phyloP scores from a whole-genome alignment of 495 filamentous ascomycete genomes.

The Xylaria grammica region DNA sequence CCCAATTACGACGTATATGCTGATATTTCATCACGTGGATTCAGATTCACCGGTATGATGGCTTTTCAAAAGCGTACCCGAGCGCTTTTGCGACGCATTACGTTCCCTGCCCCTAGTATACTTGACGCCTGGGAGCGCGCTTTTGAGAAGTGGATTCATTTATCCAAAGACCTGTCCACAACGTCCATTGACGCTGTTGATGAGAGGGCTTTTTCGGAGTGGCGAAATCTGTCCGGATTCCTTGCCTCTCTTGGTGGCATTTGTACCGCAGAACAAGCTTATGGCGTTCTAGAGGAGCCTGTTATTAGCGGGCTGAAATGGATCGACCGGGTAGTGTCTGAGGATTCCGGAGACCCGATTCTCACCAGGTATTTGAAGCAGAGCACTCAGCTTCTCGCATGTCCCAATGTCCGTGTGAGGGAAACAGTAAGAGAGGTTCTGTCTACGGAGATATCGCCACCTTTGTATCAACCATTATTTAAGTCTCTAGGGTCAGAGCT shows the following conservation, averaged over 20 bases:
- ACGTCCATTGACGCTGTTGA: conserved; percentile 48
- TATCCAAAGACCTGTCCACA: conserved; percentile 64
- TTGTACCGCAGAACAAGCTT: conserved; percentile 65
- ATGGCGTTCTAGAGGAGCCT: conserved; percentile 56
- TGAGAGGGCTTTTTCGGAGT: conserved; percentile 62
- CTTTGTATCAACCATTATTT: conserved; percentile 64
- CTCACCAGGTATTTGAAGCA: conserved; percentile 64
- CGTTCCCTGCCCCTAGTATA: conserved; percentile 63
- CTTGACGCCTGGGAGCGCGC: conserved; percentile 68
- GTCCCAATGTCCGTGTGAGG: conserved; percentile 63
- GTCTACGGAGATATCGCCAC: conserved; percentile 62
- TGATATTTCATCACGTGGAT: conserved; percentile 65
- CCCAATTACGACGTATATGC: conserved; percentile 64
- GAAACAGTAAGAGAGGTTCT: conserved; percentile 68
- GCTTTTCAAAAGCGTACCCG: conserved; percentile 69
- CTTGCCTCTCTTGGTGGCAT: conserved; percentile 68
- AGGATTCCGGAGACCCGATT: conserved; percentile 61
- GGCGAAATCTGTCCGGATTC: conserved; percentile 70
- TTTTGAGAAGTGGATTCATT: conserved; percentile 63
- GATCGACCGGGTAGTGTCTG: conserved; percentile 65
- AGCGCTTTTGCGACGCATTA: conserved; percentile 61
- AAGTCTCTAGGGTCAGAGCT: conserved; percentile 65
- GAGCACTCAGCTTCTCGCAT: conserved; percentile 66
- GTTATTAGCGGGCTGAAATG: conserved; percentile 61
- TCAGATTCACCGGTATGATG: conserved; percentile 67